Conservation (phyloP, 345 rosid species). For the Linum trigynum region DNA sequence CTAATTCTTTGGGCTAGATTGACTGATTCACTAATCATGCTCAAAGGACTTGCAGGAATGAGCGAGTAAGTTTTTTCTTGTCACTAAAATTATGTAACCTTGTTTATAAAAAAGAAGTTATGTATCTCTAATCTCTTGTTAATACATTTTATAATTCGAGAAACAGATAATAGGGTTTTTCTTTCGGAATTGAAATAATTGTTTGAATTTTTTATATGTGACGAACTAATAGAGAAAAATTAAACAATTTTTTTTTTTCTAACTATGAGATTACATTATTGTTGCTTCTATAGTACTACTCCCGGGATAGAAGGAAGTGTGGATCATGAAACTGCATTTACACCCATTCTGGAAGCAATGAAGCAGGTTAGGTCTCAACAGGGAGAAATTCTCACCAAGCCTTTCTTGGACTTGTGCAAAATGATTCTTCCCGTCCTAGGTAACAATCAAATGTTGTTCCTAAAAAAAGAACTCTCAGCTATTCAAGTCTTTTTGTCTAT, state of each 20-base stretch:
- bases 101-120: too few species aligned
- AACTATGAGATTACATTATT: too few species aligned
- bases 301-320: background rate
- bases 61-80: background rate
- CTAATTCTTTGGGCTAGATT: background rate
- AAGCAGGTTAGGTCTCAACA: conserved; percentile 11
- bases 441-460: background rate
- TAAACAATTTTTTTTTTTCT: too few species aligned
- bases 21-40: background rate
- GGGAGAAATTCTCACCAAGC: conserved; percentile 14
- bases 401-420: conserved; percentile 20
- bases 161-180: too few species aligned
- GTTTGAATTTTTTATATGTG: too few species aligned
- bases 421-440: conserved; percentile 18
- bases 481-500: too few species aligned
- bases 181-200: too few species aligned
- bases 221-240: too few species aligned
- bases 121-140: too few species aligned
- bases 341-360: conserved; percentile 9
- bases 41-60: background rate
- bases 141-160: too few species aligned
- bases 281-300: background rate
- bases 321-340: conserved; percentile 13
- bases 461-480: too few species aligned
- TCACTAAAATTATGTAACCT: too few species aligned